These are phyloP conservation scores for Plasmodium vivax DNA, from an alignment of 169 alveolate genomes.

Conservation along the genomic window DNA sequence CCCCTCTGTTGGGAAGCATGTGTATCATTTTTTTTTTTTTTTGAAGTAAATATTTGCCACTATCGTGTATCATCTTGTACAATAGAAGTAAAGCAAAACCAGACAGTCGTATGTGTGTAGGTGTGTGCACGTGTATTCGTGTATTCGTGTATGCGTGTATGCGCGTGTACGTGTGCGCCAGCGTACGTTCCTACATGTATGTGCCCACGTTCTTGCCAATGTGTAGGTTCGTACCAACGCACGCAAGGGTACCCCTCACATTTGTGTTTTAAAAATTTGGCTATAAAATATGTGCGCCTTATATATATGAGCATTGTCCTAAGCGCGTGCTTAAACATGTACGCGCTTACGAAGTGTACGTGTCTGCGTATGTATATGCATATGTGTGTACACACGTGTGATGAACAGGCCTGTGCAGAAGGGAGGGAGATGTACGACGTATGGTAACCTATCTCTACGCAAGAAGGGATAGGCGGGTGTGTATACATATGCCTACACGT, in stretches of 20 bases:
- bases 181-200: slow-evolving; percentile 5
- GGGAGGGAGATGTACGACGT: background rate
- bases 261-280: slow-evolving; percentile 61
- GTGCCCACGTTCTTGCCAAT: background rate
- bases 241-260: slow-evolving; percentile 16
- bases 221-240: background rate
- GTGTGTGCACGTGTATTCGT: slow-evolving; percentile 1
- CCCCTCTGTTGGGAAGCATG: background rate
- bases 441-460: background rate
- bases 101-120: background rate
- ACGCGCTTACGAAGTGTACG: background rate
- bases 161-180: background rate
- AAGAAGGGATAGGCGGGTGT: background rate
- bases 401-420: slow-evolving; percentile 3
- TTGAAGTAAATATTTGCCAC: background rate
- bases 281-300: slow-evolving; percentile 17
- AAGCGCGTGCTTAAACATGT: background rate
- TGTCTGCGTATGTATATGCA: background rate
- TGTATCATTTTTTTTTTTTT: slow-evolving; percentile 3
- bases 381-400: background rate
- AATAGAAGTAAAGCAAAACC: background rate
- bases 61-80: slow-evolving; percentile 4
- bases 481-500: background rate
- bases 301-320: slow-evolving; percentile 5
- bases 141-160: background rate